phyloP scores from a whole-genome alignment of 2,329 filamentous ascomycete genomes.

The Aspergillus spinulosporus region DNA sequence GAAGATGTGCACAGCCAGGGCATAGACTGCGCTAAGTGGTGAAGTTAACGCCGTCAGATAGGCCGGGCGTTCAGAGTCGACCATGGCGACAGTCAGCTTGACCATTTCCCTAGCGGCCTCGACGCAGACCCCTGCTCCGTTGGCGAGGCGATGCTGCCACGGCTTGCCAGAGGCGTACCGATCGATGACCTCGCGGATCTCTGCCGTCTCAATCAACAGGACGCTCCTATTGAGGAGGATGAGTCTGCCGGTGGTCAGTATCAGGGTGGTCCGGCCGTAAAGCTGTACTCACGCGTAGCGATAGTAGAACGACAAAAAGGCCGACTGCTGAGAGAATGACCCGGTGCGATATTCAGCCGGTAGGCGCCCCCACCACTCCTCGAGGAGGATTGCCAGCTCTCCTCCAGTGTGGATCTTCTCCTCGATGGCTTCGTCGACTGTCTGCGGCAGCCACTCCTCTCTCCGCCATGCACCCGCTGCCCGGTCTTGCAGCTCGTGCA shows the following conservation, averaged over 20 bases:
- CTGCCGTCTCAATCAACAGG: not conserved
- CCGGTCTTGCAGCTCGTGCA: constrained; percentile 7
- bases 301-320: constrained; percentile 9
- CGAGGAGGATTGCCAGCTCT: constrained; percentile 1
- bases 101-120: constrained; percentile 6
- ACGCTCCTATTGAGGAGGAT: constrained; percentile 5
- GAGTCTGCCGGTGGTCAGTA: not conserved
- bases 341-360: not conserved
- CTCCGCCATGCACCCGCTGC: constrained; percentile 4
- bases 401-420: constrained; percentile 7
- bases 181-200: not conserved
- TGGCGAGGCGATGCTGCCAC: constrained; percentile 2
- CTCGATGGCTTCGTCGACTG: constrained; percentile 6
- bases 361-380: not conserved
- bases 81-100: not conserved
- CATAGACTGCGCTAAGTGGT: not conserved
- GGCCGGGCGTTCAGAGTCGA: not conserved
- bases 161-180: constrained; percentile 1
- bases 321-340: not conserved
- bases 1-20: constrained; percentile 1
- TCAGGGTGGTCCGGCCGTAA: not conserved
- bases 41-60: not conserved
- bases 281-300: not conserved
- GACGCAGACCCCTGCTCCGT: constrained; percentile 1
- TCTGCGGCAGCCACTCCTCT: constrained; percentile 12